Conservation (phyloP, 352 stramenopile species). For the Pythium apleroticum region DNA sequence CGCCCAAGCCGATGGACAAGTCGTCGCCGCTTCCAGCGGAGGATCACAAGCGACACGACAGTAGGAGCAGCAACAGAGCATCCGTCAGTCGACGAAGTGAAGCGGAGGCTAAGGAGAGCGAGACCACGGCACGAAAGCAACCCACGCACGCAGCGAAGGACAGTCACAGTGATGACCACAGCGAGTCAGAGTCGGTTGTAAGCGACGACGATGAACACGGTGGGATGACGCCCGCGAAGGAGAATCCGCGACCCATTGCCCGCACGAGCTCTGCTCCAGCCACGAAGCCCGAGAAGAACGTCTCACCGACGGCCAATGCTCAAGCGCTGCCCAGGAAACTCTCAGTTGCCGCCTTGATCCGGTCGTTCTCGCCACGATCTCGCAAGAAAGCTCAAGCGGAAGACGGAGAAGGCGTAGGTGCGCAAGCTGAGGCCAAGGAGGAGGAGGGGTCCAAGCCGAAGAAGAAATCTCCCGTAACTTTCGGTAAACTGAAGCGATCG, state of each 20-base stretch:
- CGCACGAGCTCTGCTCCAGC: background rate
- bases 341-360: conserved; percentile 22
- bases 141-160: background rate
- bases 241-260: background rate
- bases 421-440: background rate
- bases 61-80: background rate
- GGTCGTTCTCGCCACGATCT: conserved; percentile 22
- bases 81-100: conserved; percentile 6
- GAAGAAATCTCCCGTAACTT: conserved; percentile 25
- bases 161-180: background rate
- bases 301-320: background rate
- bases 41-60: background rate
- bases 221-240: background rate
- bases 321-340: conserved; percentile 7
- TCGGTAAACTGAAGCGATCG: conserved; percentile 50
- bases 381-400: conserved; percentile 9
- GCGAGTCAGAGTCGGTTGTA: background rate
- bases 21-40: background rate
- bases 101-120: background rate
- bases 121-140: background rate
- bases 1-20: background rate
- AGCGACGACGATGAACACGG: background rate
- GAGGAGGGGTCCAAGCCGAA: background rate
- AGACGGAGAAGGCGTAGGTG: background rate
- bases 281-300: background rate